Conservation (phyloP, 768 basidiomycete species). For the Austroboletus festivus region DNA sequence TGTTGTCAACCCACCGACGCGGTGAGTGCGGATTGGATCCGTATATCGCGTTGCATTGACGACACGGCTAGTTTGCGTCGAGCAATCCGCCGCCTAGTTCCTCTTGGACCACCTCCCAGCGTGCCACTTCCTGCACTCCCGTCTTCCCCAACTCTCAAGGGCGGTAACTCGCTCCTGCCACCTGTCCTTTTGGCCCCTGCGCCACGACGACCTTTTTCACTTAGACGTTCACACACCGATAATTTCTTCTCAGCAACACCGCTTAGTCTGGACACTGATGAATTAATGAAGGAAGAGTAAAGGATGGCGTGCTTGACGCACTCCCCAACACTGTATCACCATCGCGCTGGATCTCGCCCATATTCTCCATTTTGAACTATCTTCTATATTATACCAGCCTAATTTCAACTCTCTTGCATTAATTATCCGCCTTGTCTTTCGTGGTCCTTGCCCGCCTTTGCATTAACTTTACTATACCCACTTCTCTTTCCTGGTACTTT, state of each 20-base stretch:
- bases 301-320: slow-evolving; percentile 10
- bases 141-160: slow-evolving; percentile 20
- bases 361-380: background rate
- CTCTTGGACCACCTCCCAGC: slow-evolving; percentile 27
- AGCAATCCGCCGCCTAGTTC: slow-evolving; percentile 30
- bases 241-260: background rate
- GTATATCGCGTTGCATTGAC: slow-evolving; percentile 1
- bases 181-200: slow-evolving; percentile 15
- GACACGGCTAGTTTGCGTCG: slow-evolving; percentile 37
- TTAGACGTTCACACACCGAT: background rate
- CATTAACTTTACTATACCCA: too few species aligned
- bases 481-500: too few species aligned
- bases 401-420: too few species aligned
- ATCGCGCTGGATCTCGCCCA: slow-evolving; percentile 15
- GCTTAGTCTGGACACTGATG: too few species aligned
- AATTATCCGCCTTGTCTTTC: too few species aligned
- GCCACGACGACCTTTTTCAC: slow-evolving; percentile 19
- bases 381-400: slow-evolving; percentile 15
- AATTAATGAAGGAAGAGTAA: slow-evolving; percentile 19
- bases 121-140: slow-evolving; percentile 30
- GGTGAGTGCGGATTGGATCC: slow-evolving; percentile 28
- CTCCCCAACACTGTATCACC: slow-evolving; percentile 2
- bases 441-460: too few species aligned
- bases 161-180: slow-evolving; percentile 14
- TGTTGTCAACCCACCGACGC: slow-evolving; percentile 28